Conservation (phyloP, 75 land plant genomes). For the Pinus tabuliformis region DNA sequence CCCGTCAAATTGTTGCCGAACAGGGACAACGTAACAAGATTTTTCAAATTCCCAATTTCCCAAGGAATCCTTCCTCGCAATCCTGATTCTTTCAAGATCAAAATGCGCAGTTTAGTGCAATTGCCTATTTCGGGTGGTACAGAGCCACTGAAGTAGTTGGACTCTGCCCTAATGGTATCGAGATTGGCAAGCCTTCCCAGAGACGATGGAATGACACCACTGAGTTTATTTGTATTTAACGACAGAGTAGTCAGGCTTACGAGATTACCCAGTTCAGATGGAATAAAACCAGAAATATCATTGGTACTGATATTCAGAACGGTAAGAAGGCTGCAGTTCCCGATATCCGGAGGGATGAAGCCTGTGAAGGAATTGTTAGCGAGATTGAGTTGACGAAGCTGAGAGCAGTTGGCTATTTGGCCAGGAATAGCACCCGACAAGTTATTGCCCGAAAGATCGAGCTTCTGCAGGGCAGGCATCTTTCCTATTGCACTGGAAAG, state of each 20-base stretch:
- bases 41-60: slow-evolving; percentile 1
- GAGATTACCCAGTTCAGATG: slow-evolving; percentile 34
- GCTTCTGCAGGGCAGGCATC: slow-evolving; percentile 20
- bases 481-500: slow-evolving; percentile 21
- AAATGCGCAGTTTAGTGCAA: slow-evolving; percentile 28
- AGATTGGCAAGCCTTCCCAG: slow-evolving; percentile 42
- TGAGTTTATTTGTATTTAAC: slow-evolving; percentile 18
- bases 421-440: slow-evolving; percentile 36
- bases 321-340: slow-evolving; percentile 24
- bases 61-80: slow-evolving; percentile 11
- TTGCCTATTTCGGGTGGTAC: slow-evolving; percentile 42
- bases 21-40: slow-evolving; percentile 15
- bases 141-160: slow-evolving; percentile 27
- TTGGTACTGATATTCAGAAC: slow-evolving; percentile 36
- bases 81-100: slow-evolving; percentile 39
- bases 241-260: slow-evolving; percentile 21
- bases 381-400: slow-evolving; percentile 23
- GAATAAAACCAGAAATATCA: slow-evolving; percentile 29
- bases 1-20: slow-evolving; percentile 48
- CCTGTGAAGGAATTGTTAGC: slow-evolving; percentile 27
- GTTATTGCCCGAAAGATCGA: slow-evolving; percentile 28
- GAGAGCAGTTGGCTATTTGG: slow-evolving; percentile 19
- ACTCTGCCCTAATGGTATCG: slow-evolving; percentile 25
- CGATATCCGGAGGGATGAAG: slow-evolving; percentile 28
- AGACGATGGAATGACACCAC: slow-evolving; percentile 39